Evolutionary conservation across 805 yeast species (phyloP).

Genomic region (Spencermartinsiella europaea): DNA sequence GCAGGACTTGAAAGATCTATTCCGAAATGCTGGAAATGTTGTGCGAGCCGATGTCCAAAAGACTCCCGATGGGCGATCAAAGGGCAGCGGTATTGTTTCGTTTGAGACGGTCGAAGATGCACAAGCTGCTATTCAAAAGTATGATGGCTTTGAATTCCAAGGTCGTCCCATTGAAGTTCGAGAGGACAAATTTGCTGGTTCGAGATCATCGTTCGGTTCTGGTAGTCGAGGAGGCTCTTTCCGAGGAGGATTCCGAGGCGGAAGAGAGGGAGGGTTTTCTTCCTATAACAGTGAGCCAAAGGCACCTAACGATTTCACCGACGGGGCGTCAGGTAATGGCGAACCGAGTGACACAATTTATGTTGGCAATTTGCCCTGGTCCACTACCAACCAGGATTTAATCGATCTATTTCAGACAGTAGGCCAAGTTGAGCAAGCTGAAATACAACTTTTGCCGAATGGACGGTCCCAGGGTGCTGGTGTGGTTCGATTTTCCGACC

Average conservation of each 20-base stretch:
- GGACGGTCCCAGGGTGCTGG: slow-evolving; percentile 80
- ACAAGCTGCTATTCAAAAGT: slow-evolving; percentile 58
- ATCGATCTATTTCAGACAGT: slow-evolving; percentile 80
- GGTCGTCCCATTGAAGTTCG: slow-evolving; percentile 81
- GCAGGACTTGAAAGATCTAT: slow-evolving; percentile 82
- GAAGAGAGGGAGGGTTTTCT: slow-evolving; percentile 4
- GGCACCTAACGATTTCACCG: slow-evolving; percentile 48
- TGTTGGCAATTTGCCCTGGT: slow-evolving; percentile 79
- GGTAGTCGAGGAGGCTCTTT: slow-evolving; percentile 4
- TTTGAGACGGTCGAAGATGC: slow-evolving; percentile 67
- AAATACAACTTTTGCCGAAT: slow-evolving; percentile 53
- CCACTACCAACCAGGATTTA: slow-evolving; percentile 81
- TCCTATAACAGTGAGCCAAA: slow-evolving; percentile 10
- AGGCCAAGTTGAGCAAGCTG: slow-evolving; percentile 72
- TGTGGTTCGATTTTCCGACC: slow-evolving; percentile 69
- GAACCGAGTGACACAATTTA: slow-evolving; percentile 56
- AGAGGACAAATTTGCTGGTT: slow-evolving; percentile 48
- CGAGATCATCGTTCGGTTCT: slow-evolving; percentile 6
- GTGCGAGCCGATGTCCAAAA: slow-evolving; percentile 72
- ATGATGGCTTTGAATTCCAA: slow-evolving; percentile 63
- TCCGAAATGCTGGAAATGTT: slow-evolving; percentile 73
- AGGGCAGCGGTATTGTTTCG: slow-evolving; percentile 81
- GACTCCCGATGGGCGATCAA: slow-evolving; percentile 66
- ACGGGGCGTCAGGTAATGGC: slow-evolving; percentile 59
- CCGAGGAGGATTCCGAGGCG: neutral